phyloP scores from a whole-genome alignment of 2,329 filamentous ascomycete genomes.

The Colletotrichum sp. region DNA sequence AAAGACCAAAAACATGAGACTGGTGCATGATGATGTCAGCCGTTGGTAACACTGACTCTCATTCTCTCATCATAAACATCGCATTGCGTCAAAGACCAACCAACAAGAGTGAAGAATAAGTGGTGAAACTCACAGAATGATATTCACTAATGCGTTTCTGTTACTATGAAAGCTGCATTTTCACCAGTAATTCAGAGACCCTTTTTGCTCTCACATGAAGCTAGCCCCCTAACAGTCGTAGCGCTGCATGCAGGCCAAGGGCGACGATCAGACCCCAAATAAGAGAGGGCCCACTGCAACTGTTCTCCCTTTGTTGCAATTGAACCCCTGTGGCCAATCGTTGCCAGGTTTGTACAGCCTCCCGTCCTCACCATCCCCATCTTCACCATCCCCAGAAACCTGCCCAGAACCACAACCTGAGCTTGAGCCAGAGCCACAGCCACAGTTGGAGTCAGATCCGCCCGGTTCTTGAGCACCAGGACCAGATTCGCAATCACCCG shows the following conservation, averaged over 20 bases:
- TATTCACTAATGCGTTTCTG: rapidly evolving
- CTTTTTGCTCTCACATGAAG: not conserved
- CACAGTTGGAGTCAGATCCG: not conserved
- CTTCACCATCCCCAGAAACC: not conserved
- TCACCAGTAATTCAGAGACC: not conserved
- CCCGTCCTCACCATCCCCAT: not conserved
- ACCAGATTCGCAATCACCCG: not conserved
- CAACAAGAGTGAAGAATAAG: not conserved
- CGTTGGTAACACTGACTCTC: not conserved
- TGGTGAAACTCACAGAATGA: not conserved
- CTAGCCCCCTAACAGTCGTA: not conserved
- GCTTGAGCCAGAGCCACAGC: not conserved
- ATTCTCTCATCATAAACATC: not conserved
- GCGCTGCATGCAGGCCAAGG: not conserved
- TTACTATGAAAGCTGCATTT: not conserved
- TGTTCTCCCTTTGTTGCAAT: not conserved
- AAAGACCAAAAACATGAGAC: not conserved
- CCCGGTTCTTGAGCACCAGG: not conserved
- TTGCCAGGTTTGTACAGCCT: not conserved
- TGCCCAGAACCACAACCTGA: not conserved
- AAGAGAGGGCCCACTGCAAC: not conserved
- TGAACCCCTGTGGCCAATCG: not conserved
- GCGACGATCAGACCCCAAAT: not conserved
- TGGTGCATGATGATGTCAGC: not conserved
- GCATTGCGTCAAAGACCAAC: not conserved